Evolutionary conservation across 2,329 filamentous ascomycete species (phyloP), one percentile per base, ranked within the genome.

Genomic region (Neobulgaria alba): DNA sequence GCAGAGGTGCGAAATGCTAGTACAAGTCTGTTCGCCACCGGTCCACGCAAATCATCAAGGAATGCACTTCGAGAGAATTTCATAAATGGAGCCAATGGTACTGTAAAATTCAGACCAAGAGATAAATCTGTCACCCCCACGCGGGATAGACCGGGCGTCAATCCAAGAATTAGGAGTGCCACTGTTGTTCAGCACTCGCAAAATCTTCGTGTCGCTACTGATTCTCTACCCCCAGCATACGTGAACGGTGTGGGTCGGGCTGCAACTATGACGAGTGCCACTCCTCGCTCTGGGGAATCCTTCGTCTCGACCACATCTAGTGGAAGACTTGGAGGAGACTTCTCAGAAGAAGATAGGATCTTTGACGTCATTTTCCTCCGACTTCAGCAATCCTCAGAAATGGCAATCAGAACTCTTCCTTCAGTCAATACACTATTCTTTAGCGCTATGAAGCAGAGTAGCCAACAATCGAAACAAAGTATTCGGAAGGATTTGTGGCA

Each of bases 361-460:
- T 95, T 95, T 51, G 89, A 94, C 48, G 77, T 71, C 46, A 86
- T 95, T 16, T 94, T 85, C 64, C 58, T 87, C 23, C 82, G 83
- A 33, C 67, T 95, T 17, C 79, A 81, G 33, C 74, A 72, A 39
- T 84, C 86, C 1, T 81, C 83, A 15, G 83, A 88, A 36, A 68
- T 85, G 36, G 80, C 87, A 19, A 72, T 85, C 50, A 75, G 77
- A 31, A 79, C 79, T 1, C 66, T 95, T 18, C 87, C 87, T 1
- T 68, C 68, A 41, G 79, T 86, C 47, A 77, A 79, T 45, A 69
- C 68, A 37, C 82, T 88, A 47, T 79, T 92, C 46, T 63, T 70
- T 20, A 67, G 69, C 8, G 77, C 77, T 4, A 72, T 85, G 44
- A 74, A 82, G 40, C 71, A 69, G 23, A 79, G 81, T 2, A 75